Evolutionary conservation across 139 green algal genomes (phyloP).

Genomic region (Chlorella vulgaris): DNA sequence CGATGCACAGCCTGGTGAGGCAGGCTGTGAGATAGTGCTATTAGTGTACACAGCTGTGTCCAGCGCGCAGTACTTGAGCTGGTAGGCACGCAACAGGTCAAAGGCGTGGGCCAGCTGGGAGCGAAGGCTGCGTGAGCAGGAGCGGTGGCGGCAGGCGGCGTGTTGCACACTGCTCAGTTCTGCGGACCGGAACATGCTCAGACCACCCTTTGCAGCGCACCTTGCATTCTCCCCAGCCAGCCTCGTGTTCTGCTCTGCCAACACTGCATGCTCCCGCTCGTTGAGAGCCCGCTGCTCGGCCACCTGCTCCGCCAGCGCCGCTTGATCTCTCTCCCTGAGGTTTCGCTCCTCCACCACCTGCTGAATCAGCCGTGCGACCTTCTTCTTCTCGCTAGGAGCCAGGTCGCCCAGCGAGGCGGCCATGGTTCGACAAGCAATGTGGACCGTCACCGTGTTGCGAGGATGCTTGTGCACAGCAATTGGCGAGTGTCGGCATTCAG

Average conservation of each 20-base stretch:
- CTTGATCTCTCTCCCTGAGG: no score
- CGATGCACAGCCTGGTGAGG: not conserved
- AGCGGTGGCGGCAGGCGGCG: not conserved
- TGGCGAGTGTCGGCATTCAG: no score
- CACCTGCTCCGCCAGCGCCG: no score
- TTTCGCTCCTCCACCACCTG: conserved; percentile 44
- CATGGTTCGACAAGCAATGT: no score
- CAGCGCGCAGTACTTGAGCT: conserved; percentile 36
- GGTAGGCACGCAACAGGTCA: conserved; percentile 45
- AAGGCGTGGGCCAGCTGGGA: conserved; percentile 47
- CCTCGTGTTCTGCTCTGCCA: conserved; percentile 16
- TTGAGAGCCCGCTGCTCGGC: conserved; percentile 19
- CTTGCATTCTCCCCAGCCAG: conserved; percentile 35
- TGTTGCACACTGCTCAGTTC: not conserved
- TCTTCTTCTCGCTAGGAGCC: conserved; percentile 37
- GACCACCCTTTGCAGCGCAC: not conserved
- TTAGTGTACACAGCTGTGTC: conserved; percentile 13
- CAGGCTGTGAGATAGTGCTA: not conserved
- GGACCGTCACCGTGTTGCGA: no score
- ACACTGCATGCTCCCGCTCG: not conserved
- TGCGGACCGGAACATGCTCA: not conserved
- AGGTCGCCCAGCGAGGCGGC: conserved; percentile 39
- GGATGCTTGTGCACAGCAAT: no score
- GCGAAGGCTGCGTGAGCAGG: conserved; percentile 31
- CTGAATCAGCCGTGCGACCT: conserved; percentile 42